Evolutionary conservation across 768 basidiomycete species (phyloP).

Genomic region (Tylopilus plumbeoviolaceoides): DNA sequence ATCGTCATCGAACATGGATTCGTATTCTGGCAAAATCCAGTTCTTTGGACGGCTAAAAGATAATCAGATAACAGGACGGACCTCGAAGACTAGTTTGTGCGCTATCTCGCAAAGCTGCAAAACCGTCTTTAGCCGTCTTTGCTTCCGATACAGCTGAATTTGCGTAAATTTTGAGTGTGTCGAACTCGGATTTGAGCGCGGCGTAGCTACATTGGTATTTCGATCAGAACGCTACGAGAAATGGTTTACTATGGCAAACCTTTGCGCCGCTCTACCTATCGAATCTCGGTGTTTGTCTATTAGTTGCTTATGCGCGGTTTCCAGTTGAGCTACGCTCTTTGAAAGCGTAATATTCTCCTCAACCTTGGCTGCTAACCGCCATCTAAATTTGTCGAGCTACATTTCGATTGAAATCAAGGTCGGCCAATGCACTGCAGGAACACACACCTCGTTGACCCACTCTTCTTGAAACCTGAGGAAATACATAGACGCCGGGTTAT

Average conservation of each 20-base stretch:
- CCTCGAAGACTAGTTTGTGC: constrained; percentile 24
- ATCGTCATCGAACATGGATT: constrained; percentile 25
- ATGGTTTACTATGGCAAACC: constrained; percentile 7
- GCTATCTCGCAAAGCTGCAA: constrained; percentile 21
- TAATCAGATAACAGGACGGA: constrained; percentile 8
- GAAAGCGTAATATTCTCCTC: constrained; percentile 13
- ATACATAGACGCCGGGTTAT: neutral
- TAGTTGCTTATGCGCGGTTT: constrained; percentile 12
- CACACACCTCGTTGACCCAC: constrained; percentile 9
- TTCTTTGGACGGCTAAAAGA: neutral
- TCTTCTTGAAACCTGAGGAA: constrained; percentile 11
- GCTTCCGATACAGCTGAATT: constrained; percentile 24
- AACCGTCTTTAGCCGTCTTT: constrained; percentile 23
- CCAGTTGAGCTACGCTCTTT: constrained; percentile 9
- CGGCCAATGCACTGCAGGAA: neutral
- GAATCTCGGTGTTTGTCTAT: constrained; percentile 17
- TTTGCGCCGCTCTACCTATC: constrained; percentile 16
- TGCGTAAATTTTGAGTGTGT: constrained; percentile 24
- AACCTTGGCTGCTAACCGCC: constrained; percentile 14
- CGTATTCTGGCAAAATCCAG: constrained; percentile 21
- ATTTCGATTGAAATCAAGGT: neutral
- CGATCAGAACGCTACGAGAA: neutral
- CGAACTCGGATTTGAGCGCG: constrained; percentile 28
- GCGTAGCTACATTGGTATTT: constrained; percentile 21
- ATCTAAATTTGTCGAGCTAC: constrained; percentile 23